phyloP scores from a whole-genome alignment of 1,284 basidiomycete genomes.

The Ceratobasidium sp. region DNA sequence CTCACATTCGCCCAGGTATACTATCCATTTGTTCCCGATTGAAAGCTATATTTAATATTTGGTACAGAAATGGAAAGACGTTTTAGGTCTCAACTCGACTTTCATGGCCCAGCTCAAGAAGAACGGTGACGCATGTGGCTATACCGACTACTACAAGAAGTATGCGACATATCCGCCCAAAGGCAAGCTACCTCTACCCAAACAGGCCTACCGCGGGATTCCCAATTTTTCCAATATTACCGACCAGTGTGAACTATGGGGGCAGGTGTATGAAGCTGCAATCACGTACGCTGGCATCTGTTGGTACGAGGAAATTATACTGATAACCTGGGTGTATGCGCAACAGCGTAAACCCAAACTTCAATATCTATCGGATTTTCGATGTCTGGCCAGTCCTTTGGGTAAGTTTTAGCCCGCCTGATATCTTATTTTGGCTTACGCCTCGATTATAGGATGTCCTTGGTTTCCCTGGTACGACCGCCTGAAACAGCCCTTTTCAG shows the following conservation, averaged over 20 bases:
- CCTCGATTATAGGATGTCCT: conserved; percentile 88
- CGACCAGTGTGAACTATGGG: conserved; percentile 75
- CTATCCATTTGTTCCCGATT: not conserved
- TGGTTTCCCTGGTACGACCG: conserved; percentile 73
- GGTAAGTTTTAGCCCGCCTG: not conserved
- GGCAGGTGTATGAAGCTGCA: conserved; percentile 71
- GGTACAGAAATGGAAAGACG: conserved; percentile 71
- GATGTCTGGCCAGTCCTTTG: conserved; percentile 57
- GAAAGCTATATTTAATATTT: not conserved
- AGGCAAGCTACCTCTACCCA: conserved; percentile 67
- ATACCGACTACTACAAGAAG: conserved; percentile 72
- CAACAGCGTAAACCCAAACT: conserved; percentile 74
- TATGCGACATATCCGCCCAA: conserved; percentile 76
- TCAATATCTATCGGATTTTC: conserved; percentile 82
- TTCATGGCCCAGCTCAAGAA: conserved; percentile 73
- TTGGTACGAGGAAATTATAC: not conserved
- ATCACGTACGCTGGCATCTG: conserved; percentile 54
- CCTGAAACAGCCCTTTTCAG: conserved; percentile 70
- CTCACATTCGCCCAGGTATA: conserved; percentile 40
- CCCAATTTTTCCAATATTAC: conserved; percentile 48
- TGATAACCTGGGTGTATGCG: not conserved
- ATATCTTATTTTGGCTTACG: conserved; percentile 58
- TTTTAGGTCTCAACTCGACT: conserved; percentile 80
- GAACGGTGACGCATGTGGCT: conserved; percentile 70
- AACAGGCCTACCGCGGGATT: conserved; percentile 68